Percentiles rank a stretch among this genome's conserved stretches.
These are phyloP conservation scores for Leccinum fallax DNA, from an alignment of 1,284 basidiomycete genomes.

Conservation along the genomic window DNA sequence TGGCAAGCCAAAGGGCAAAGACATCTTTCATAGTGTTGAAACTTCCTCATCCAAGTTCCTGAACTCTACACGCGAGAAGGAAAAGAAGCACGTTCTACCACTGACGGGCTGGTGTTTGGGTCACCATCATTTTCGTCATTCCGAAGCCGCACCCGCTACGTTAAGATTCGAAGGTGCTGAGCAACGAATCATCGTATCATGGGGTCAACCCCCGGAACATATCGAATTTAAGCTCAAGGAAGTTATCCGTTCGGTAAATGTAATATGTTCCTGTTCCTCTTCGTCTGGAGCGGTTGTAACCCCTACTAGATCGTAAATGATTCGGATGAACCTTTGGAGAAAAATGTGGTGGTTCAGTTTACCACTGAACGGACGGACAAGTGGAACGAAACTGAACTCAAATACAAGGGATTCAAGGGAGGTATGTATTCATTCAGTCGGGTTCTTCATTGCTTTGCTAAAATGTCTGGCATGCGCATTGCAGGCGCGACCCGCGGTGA, in stretches of 20 bases:
- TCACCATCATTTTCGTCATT: constrained; percentile 18
- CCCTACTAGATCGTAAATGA: constrained; percentile 29
- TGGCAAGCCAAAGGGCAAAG: background rate
- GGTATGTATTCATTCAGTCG: constrained; percentile 17
- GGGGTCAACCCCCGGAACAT: constrained; percentile 15
- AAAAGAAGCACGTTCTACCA: constrained; percentile 16
- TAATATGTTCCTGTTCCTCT: constrained; percentile 6
- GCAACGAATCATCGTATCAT: constrained; percentile 14
- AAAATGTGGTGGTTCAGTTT: constrained; percentile 31
- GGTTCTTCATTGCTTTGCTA: background rate
- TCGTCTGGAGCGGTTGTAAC: background rate
- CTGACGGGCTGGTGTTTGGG: constrained; percentile 32
- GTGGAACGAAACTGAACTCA: constrained; percentile 18
- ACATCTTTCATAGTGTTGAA: constrained; percentile 22
- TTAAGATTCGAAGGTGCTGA: constrained; percentile 18
- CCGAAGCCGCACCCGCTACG: constrained; percentile 12
- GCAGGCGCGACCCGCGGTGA: constrained; percentile 21
- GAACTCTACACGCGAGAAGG: constrained; percentile 17
- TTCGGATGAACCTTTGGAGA: constrained; percentile 1
- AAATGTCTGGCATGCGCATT: background rate
- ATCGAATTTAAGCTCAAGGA: constrained; percentile 23
- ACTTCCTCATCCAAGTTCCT: constrained; percentile 32
- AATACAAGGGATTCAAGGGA: constrained; percentile 23
- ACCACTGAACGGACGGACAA: background rate
- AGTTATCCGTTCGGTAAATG: constrained; percentile 15